Base-by-base conservation (phyloP, 2,329 filamentous ascomycete species). In the Harringtonia aguacate region DNA sequence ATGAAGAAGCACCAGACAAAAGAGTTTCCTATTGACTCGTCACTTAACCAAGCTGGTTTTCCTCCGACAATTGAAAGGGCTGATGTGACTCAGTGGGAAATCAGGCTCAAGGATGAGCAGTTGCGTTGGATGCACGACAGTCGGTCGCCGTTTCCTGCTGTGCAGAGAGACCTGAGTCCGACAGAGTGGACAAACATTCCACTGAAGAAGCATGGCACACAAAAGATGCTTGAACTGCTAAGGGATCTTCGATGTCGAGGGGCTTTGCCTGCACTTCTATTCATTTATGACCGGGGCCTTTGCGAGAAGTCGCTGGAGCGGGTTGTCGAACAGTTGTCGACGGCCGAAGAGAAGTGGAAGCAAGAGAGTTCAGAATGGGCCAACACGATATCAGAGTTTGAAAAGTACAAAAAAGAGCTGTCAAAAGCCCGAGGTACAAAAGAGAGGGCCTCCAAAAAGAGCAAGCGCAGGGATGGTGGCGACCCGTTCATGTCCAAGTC, bases 261-360 rank as follows among this genome's bases (percentile, higher is more conserved):
- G 44, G 81, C 80, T 0, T 66, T 90, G 1, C 85, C 84, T 0
- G 84, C 81, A 0, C 77, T 90, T 13, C 59, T 88, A 2, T 90
- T 90, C 66, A 85, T 86, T 55, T 90, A 85, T 52, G 81, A 88
- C 50, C 76, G 83, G 39, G 58, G 60, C 2, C 60, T 65, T 27
- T 89, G 85, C 53, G 83, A 87, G 58, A 57, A 59, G 10, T 72
- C 83, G 24, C 71, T 75, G 22, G 52, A 58, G 21, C 53, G 60
- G 1, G 52, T 88, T 0, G 56, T 81, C 2, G 52, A 59, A 1
- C 66, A 77, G 46, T 62, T 88, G 0, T 56, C 69, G 40, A 54
- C 65, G 2, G 70, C 73, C 0, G 81, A 86, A 53, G 50, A 62
- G 0, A 52, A 56, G 8, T 84, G 74, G 66, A 79, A 81, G 53